Percentiles rank a stretch among this genome's conserved stretches.
phyloP scores from a whole-genome alignment of 495 filamentous ascomycete species.

The Penicillium robsamsonii region DNA sequence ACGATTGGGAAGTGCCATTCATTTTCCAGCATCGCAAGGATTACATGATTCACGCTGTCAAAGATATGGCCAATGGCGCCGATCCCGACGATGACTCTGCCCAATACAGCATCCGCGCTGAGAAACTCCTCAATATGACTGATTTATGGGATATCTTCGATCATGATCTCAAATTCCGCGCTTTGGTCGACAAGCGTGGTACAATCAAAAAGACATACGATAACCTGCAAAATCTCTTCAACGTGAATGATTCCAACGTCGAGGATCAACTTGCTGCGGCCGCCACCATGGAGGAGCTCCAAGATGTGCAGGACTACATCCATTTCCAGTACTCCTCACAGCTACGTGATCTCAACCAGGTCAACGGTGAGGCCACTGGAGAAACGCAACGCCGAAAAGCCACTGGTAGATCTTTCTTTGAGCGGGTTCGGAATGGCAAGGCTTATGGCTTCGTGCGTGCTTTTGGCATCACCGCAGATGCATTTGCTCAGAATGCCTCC shows the following conservation, averaged over 20 bases:
- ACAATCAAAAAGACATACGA: slow-evolving; percentile 75
- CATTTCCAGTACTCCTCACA: slow-evolving; percentile 89
- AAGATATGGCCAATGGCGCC: slow-evolving; percentile 55
- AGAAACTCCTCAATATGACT: slow-evolving; percentile 87
- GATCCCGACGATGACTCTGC: slow-evolving; percentile 61
- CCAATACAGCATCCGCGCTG: slow-evolving; percentile 71
- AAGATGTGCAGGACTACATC: slow-evolving; percentile 94
- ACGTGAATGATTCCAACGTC: slow-evolving; percentile 54
- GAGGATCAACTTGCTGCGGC: slow-evolving; percentile 78
- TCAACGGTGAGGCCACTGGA: slow-evolving; percentile 53
- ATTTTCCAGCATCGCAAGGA: slow-evolving; percentile 98
- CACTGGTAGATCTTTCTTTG: slow-evolving; percentile 69
- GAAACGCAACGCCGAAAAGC: slow-evolving; percentile 72
- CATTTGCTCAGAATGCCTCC: slow-evolving; percentile 79
- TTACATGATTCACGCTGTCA: slow-evolving; percentile 90
- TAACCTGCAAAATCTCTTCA: slow-evolving; percentile 57
- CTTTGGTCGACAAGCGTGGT: slow-evolving; percentile 83
- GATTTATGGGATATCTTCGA: slow-evolving; percentile 95
- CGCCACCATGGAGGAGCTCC: slow-evolving; percentile 84
- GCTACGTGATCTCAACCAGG: slow-evolving; percentile 66
- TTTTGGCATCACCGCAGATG: slow-evolving; percentile 86
- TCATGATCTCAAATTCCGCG: slow-evolving; percentile 89
- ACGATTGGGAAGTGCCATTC: slow-evolving; percentile 92
- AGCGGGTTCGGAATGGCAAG: slow-evolving; percentile 74
- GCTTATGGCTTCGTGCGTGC: slow-evolving; percentile 81